phyloP scores from a whole-genome alignment of 2,329 filamentous ascomycete species.

The Alternaria rosae region DNA sequence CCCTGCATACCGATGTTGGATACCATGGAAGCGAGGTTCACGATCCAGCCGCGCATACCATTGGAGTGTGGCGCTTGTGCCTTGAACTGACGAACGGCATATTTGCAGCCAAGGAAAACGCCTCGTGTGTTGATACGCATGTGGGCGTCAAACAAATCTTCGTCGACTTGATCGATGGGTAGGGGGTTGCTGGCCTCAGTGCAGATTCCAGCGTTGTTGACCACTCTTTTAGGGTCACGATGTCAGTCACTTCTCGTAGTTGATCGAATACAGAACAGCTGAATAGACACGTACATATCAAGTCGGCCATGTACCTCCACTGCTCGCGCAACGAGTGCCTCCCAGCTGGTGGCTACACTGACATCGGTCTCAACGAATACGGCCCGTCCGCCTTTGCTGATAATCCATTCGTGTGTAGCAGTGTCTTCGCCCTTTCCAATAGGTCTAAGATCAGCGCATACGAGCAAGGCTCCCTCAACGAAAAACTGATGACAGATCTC shows the following conservation, averaged over 20 bases:
- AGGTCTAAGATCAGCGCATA: background rate
- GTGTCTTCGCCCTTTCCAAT: background rate
- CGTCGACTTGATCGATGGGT: background rate
- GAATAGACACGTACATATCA: background rate
- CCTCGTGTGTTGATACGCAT: slow-evolving; percentile 49
- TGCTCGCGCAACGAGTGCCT: background rate
- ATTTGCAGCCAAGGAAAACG: slow-evolving; percentile 52
- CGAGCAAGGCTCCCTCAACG: background rate
- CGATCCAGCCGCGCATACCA: slow-evolving; percentile 48
- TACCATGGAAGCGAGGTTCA: slow-evolving; percentile 48
- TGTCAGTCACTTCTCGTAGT: background rate
- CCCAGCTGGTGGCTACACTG: background rate
- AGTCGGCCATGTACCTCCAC: background rate
- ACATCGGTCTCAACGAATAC: background rate
- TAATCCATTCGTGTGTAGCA: background rate
- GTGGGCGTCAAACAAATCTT: slow-evolving; percentile 47
- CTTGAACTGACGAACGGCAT: slow-evolving; percentile 48
- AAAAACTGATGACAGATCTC: slow-evolving; percentile 20
- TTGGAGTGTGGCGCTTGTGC: slow-evolving; percentile 40
- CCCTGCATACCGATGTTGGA: slow-evolving; percentile 33
- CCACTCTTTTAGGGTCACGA: background rate
- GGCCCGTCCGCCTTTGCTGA: background rate
- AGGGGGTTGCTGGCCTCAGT: background rate
- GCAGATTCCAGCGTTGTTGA: slow-evolving; percentile 1
- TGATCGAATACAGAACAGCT: background rate